phyloP scores from a whole-genome alignment of 2,329 filamentous ascomycete genomes.

The Aspergillus luchuensis region DNA sequence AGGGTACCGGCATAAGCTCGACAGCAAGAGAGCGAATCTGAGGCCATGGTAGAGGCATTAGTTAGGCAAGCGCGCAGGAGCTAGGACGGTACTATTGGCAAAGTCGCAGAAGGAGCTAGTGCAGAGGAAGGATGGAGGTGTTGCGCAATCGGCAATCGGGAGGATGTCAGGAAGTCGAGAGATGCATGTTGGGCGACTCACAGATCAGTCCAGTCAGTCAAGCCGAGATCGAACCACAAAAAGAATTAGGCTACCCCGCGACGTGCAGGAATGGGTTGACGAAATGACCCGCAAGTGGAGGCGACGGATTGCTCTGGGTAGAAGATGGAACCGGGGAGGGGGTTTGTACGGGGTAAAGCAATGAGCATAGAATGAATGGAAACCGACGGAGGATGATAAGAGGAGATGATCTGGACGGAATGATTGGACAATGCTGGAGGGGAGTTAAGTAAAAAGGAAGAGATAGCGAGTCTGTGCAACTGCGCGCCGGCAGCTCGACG shows the following conservation, averaged over 20 bases:
- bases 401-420: not conserved
- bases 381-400: not conserved
- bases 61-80: constrained; percentile 14
- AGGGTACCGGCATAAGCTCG: constrained; percentile 7
- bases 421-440: constrained; percentile 3
- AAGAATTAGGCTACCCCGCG: not conserved
- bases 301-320: constrained; percentile 8
- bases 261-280: not conserved
- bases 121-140: not conserved
- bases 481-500: not conserved
- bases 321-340: not conserved
- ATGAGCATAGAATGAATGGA: not conserved
- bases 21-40: constrained; percentile 12
- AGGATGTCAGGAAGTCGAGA: not conserved
- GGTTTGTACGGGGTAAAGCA: not conserved
- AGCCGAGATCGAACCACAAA: not conserved
- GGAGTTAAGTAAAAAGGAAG: not conserved
- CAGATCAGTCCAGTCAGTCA: constrained; percentile 4
- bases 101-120: constrained; percentile 1
- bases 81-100: constrained; percentile 5
- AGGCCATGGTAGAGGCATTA: constrained; percentile 12
- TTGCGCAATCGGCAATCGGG: not conserved
- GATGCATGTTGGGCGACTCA: constrained; percentile 8
- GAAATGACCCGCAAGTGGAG: constrained; percentile 22
- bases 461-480: not conserved